Percentiles rank a stretch among this genome's conserved stretches.
Evolutionary conservation across 306 rosid species (phyloP).

Genomic region (Cicer arietinum): DNA sequence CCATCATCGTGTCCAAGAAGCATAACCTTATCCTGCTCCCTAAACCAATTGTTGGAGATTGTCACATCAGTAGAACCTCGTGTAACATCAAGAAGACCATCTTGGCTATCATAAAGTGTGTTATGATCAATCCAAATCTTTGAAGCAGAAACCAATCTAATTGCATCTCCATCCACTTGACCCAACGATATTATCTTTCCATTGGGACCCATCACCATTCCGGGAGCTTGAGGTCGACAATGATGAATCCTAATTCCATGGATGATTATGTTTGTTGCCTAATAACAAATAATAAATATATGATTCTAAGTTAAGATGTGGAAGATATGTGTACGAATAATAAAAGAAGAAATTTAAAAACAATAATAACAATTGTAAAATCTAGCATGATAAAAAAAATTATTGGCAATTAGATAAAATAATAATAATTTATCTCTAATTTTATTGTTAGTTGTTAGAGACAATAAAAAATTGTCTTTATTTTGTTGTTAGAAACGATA

Average conservation of each 20-base stretch:
- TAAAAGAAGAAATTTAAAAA: background rate
- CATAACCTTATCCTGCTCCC: constrained; percentile 48
- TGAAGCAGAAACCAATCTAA: constrained; percentile 48
- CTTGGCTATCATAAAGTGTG: constrained; percentile 39
- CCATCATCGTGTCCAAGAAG: constrained; percentile 50
- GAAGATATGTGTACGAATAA: background rate
- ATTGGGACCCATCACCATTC: constrained; percentile 45
- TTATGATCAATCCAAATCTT: constrained; percentile 51
- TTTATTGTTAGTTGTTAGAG: no score
- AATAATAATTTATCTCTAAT: no score
- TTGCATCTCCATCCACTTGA: constrained; percentile 48
- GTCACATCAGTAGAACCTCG: constrained; percentile 44
- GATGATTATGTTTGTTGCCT: constrained; percentile 45
- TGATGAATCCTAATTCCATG: constrained; percentile 40
- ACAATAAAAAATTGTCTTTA: no score
- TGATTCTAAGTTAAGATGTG: background rate
- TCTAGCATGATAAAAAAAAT: background rate
- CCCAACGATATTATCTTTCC: constrained; percentile 33
- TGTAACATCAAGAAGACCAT: constrained; percentile 49
- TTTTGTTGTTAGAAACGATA: background rate
- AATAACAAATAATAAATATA: constrained; percentile 11
- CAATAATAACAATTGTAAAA: background rate
- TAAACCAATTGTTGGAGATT: constrained; percentile 48
- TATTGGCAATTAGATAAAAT: background rate
- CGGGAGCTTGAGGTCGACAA: constrained; percentile 43